Base-by-base conservation (phyloP, 768 basidiomycete species). In the Nevesoporus exiguus region DNA sequence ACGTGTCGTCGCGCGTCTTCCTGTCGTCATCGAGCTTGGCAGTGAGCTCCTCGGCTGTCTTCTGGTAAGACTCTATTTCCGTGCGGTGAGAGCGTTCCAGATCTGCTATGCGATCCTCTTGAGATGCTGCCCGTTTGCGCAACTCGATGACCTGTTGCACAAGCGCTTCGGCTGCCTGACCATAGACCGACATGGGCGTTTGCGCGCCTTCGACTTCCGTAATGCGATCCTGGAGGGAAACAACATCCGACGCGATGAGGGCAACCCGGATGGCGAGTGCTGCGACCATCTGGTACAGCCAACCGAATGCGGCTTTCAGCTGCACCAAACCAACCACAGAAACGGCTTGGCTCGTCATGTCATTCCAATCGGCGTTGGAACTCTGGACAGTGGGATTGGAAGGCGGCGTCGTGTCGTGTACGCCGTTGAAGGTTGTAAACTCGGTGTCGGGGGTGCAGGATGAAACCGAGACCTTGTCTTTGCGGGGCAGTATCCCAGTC, bases 211-310 rank as follows among this genome's bases (percentile, higher is more conserved):
- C 66, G 42, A 61, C 43, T 5, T 30, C 41, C 17, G 49, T 29
- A 21, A 66, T 22, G 15, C 66, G 61, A 51, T 59, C 51, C 57
- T 56, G 54, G 49, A 66, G 61, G 0, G 48, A 48, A 17, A 58
- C 51, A 30, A 68, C 31, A 2, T 55, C 57, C 29, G 54, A 61
- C 5, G 52, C 56, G 5, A 58, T 36, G 21, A 34, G 5, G 7
- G 47, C 5, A 21, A 57, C 39, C 49, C 52, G 56, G 15, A 46
- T 10, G 37, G 57, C 25, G 1, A 65, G 54, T 0, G 36, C 6
- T 7, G 11, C 4, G 42, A 58, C 42, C 29, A 61, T 14, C n/a
- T 47, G 51, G 40, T 47, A 54, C 24, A 63, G 21, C 56, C 33
- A 19, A 37, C 37, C 27, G 37, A 66, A 34, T 7, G 19, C 41